Percentiles rank a stretch among this genome's conserved stretches.
Conservation (phyloP, 768 basidiomycete genomes). For the Thelephora aurantiotincta region DNA sequence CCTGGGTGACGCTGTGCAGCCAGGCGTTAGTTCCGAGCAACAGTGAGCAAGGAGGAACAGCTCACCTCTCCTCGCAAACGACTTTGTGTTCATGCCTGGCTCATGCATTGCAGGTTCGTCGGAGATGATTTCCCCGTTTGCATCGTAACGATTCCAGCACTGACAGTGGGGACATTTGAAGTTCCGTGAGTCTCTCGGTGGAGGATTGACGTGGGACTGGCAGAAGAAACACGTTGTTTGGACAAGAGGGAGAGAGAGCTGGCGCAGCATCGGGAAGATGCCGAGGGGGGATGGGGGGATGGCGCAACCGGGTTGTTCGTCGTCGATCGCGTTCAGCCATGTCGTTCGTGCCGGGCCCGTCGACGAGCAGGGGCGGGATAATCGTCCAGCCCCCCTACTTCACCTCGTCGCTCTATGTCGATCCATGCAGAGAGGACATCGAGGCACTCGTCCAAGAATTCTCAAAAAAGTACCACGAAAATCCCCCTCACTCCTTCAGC, state of each 20-base stretch:
- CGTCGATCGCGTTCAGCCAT: constrained; percentile 11
- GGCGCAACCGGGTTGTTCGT: background rate
- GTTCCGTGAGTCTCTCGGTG: constrained; percentile 33
- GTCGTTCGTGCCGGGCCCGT: constrained; percentile 38
- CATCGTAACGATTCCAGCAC: constrained; percentile 66
- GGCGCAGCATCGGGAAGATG: no score
- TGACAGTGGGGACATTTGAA: constrained; percentile 56
- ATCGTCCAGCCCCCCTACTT: constrained; percentile 65
- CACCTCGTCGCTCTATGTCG: constrained; percentile 61
- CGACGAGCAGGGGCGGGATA: constrained; percentile 43
- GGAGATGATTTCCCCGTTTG: constrained; percentile 62
- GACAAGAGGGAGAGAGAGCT: constrained; percentile 1
- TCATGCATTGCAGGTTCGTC: constrained; percentile 86
- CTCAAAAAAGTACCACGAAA: constrained; percentile 29
- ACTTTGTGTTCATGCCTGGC: constrained; percentile 49
- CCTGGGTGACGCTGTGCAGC: constrained; percentile 42
- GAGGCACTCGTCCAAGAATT: constrained; percentile 36
- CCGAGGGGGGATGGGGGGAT: background rate
- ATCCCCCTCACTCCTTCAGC: constrained; percentile 41
- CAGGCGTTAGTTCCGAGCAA: background rate
- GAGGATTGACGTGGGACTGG: constrained; percentile 26
- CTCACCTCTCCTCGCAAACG: constrained; percentile 61
- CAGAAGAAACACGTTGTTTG: constrained; percentile 56
- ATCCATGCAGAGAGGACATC: constrained; percentile 52
- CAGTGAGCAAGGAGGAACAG: background rate